phyloP scores from a whole-genome alignment of 106 monocot genomes.

The Dendrobium catenatum region DNA sequence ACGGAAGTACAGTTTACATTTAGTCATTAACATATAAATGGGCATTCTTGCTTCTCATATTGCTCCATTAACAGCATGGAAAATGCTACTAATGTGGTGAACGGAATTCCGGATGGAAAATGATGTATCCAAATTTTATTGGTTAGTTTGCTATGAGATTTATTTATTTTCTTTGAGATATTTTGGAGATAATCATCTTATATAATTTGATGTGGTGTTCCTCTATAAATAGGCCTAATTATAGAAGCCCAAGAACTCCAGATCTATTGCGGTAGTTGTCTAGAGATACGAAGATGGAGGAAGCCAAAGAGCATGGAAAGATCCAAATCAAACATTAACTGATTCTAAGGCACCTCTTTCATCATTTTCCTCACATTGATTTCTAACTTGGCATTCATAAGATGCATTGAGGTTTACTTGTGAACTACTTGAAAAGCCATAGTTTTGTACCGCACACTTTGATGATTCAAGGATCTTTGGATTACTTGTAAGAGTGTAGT shows the following conservation, averaged over 20 bases:
- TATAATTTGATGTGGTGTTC: not conserved
- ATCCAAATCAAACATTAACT: too few species aligned
- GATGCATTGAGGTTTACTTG: not conserved
- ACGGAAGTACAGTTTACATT: not conserved
- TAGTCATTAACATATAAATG: not conserved
- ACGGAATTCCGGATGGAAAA: not conserved
- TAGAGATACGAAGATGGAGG: too few species aligned
- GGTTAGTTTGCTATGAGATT: not conserved
- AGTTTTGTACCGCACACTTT: too few species aligned
- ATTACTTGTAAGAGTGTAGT: too few species aligned
- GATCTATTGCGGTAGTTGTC: too few species aligned
- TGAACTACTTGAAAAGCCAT: not conserved
- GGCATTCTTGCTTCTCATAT: too few species aligned
- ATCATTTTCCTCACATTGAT: too few species aligned
- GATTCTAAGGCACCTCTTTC: too few species aligned
- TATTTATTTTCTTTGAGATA: not conserved
- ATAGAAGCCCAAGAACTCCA: too few species aligned
- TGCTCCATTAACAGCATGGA: not conserved
- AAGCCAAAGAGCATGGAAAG: too few species aligned
- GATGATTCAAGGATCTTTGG: too few species aligned
- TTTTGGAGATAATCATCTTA: not conserved
- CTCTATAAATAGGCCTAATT: not conserved
- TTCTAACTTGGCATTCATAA: not conserved
- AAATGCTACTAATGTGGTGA: not conserved
- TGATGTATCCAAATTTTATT: not conserved